Base-by-base conservation (phyloP, 164 flowering plant species). In the Nymphaea colorata region DNA sequence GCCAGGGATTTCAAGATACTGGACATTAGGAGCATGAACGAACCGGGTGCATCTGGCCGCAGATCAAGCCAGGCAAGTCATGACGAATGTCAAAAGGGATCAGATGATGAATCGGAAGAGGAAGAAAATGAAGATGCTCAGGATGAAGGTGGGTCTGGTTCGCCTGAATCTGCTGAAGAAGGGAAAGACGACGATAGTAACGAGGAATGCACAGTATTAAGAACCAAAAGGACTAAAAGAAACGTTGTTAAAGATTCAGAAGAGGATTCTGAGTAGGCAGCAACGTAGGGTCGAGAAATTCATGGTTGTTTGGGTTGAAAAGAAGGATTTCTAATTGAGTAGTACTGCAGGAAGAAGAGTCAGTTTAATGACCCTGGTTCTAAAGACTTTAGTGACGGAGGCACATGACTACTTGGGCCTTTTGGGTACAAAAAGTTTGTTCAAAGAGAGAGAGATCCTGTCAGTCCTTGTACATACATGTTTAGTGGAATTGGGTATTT, bases 1-100 rank as follows among this genome's bases (percentile, higher is more conserved):
- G 69, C 85, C 5, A 74, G 94, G 69, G 96, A 92, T 63, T 92
- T 91, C 77, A 86, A 78, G 75, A 89, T 89, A 74, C 3, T 82
- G 42, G 83, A 80, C 59, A 67, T 72, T 10, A 71, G 70, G 12
- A 74, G 73, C 41, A 65, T 55, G 43, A 44, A 53, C 1, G 62
- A n/a, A 47, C 81, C 79, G 67, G 86, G 82, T 66, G 82, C 75
- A 73, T 67, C 73, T 5, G 74, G 73, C 64, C 71, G 68, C 18
- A 81, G 78, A 64, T 4, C 73, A 42, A 51, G 69, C 45, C 71
- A 65, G 18, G 57, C 60, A 59, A 71, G 73, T 57, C 15, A 74
- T 42, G 43, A 47, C 18, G 77, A 74, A 62, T 75, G 75, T 43
- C 76, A 71, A 60, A 69, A 72, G 68, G 79, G 79, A 62, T 74